A percentile compares a stretch with the other conserved stretches of the same genome.
Conservation (phyloP, 257 asterid genomes). For the Solanum habrochaites region DNA sequence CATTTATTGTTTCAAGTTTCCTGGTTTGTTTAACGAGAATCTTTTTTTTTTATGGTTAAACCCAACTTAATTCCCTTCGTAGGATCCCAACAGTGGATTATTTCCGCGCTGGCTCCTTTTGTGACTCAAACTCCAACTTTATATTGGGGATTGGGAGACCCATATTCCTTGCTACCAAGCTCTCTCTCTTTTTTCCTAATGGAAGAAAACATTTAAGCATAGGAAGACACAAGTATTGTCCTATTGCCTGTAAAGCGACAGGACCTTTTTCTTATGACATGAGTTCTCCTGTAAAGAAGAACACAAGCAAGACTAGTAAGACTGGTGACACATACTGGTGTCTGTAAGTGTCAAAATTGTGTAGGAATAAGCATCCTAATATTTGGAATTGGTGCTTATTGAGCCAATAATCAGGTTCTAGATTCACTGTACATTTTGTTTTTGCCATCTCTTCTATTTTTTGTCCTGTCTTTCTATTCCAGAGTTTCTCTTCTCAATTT, state of each 20-base stretch:
- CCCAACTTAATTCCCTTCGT: neutral
- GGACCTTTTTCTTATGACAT: neutral
- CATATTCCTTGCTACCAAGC: neutral
- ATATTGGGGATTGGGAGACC: neutral
- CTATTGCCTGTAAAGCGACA: neutral
- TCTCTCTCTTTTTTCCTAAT: neutral
- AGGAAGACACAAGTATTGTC: neutral
- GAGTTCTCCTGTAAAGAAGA: neutral
- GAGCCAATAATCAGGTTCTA: neutral
- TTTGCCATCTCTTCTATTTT: neutral
- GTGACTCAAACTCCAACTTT: neutral
- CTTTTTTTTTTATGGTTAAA: neutral
- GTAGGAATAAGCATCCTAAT: neutral
- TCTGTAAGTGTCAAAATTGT: neutral
- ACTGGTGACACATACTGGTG: neutral
- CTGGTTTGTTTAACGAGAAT: neutral
- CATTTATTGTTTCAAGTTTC: neutral
- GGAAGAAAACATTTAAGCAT: neutral
- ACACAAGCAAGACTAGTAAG: neutral
- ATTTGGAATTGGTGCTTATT: neutral
- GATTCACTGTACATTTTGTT: neutral
- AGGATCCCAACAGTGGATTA: neutral
- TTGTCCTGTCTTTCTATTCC: neutral
- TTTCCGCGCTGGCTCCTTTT: neutral
- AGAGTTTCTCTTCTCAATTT: neutral